Evolutionary conservation across 1,284 basidiomycete species (phyloP).

Genomic region (Cutaneotrichosporon dermatis): DNA sequence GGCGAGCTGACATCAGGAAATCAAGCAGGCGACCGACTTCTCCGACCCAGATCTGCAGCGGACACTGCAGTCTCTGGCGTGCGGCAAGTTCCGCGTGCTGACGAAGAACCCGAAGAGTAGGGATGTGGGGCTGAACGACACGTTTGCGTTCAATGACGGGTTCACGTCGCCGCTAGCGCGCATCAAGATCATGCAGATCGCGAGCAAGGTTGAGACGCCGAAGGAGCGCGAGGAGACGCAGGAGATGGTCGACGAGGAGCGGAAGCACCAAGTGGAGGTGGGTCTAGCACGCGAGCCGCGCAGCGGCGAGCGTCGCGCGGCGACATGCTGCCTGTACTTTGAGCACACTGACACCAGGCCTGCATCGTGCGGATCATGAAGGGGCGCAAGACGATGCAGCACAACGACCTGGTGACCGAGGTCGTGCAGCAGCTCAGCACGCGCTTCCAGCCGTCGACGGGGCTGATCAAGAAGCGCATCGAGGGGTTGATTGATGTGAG

Average conservation of each 20-base stretch:
- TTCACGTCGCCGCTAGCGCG: slow-evolving; percentile 78
- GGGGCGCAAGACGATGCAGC: slow-evolving; percentile 80
- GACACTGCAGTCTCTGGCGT: slow-evolving; percentile 91
- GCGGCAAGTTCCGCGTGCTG: slow-evolving; percentile 91
- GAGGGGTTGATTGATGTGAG: slow-evolving; percentile 88
- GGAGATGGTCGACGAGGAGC: slow-evolving; percentile 86
- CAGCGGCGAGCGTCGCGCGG: too few relatives aligned
- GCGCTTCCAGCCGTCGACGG: slow-evolving; percentile 81
- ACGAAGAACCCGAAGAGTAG: slow-evolving; percentile 85
- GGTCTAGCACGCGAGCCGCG: slow-evolving; percentile 25
- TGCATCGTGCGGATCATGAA: slow-evolving; percentile 99
- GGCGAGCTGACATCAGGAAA: slow-evolving; percentile 46
- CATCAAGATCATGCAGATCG: slow-evolving; percentile 91
- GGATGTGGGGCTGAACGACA: slow-evolving; percentile 70
- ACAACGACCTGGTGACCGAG: slow-evolving; percentile 87
- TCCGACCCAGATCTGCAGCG: slow-evolving; percentile 76
- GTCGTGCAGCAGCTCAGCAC: slow-evolving; percentile 77
- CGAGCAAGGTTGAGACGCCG: slow-evolving; percentile 74
- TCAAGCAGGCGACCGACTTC: slow-evolving; percentile 62
- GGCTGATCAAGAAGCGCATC: slow-evolving; percentile 88
- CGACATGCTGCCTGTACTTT: too few relatives aligned
- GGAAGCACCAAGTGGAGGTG: slow-evolving; percentile 85
- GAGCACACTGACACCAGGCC: slow-evolving; percentile 57
- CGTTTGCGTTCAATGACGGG: slow-evolving; percentile 80
- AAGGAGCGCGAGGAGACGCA: slow-evolving; percentile 89